Conservation (phyloP, 805 yeast species). For the Sugiyamaella qingdaonensis region DNA sequence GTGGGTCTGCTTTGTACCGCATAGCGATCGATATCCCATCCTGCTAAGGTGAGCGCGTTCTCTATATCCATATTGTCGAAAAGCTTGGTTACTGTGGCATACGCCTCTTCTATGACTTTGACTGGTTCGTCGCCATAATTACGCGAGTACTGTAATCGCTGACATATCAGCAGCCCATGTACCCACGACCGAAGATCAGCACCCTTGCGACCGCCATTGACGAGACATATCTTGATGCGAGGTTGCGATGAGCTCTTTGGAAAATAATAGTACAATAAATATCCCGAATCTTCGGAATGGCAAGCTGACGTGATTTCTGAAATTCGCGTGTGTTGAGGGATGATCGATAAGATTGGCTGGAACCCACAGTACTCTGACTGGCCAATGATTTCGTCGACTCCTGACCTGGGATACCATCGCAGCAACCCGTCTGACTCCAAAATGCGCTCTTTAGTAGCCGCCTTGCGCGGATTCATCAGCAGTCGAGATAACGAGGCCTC, state of each 20-base stretch:
- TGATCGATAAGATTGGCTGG: conserved; percentile 15
- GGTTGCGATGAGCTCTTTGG: background rate
- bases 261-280: conserved; percentile 10
- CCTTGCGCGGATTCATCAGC: conserved; percentile 25
- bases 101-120: conserved; percentile 13
- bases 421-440: conserved; percentile 30
- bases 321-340: conserved; percentile 13
- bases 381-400: conserved; percentile 25
- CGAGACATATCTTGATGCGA: conserved; percentile 24
- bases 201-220: conserved; percentile 10
- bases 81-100: conserved; percentile 9
- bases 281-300: conserved; percentile 14
- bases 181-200: conserved; percentile 29
- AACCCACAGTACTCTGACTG: conserved; percentile 25
- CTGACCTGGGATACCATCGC: conserved; percentile 23
- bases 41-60: conserved; percentile 17
- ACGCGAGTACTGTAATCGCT: background rate
- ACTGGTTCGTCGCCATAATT: conserved; percentile 5
- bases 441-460: conserved; percentile 25
- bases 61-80: conserved; percentile 20
- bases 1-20: conserved; percentile 20
- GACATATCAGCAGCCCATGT: conserved; percentile 28
- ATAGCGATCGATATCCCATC: conserved; percentile 23
- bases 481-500: conserved; percentile 18
- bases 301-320: conserved; percentile 13